Evolutionary conservation across 805 yeast genomes (phyloP).

Genomic region (Nakazawaea peltata): DNA sequence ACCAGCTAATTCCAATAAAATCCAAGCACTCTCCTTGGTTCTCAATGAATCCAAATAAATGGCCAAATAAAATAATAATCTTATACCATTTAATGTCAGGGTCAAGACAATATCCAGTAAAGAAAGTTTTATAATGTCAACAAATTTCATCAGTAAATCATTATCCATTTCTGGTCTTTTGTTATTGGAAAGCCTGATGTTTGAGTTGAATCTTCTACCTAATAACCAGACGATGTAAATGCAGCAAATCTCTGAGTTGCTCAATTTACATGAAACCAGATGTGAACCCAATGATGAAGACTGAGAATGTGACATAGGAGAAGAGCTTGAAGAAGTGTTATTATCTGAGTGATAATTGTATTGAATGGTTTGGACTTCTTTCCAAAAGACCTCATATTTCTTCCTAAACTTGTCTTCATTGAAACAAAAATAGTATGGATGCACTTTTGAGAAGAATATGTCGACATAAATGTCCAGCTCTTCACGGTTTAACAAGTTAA

Average conservation of each 20-base stretch:
- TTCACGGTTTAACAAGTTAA: conserved; percentile 22
- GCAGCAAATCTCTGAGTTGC: conserved; percentile 30
- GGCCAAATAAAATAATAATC: conserved; percentile 32
- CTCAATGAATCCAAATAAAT: conserved; percentile 34
- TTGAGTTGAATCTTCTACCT: conserved; percentile 25
- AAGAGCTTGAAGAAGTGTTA: conserved; percentile 1
- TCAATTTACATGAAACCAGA: conserved; percentile 13
- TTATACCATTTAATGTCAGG: conserved; percentile 36
- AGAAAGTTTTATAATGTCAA: conserved; percentile 33
- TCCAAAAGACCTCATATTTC: conserved; percentile 32
- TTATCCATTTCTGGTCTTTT: conserved; percentile 17
- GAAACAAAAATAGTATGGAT: conserved; percentile 35
- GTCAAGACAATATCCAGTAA: conserved; percentile 34
- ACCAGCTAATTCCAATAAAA: conserved; percentile 36
- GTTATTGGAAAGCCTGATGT: conserved; percentile 16
- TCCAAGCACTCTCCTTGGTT: conserved; percentile 41
- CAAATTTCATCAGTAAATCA: conserved; percentile 22
- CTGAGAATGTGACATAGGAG: not conserved
- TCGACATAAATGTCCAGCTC: conserved; percentile 29
- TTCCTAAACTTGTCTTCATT: conserved; percentile 24
- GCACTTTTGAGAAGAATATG: conserved; percentile 33
- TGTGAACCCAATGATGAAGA: not conserved
- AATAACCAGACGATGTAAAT: conserved; percentile 40
- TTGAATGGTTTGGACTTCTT: conserved; percentile 17
- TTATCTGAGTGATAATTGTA: conserved; percentile 9